These are phyloP conservation scores for Schizosaccharomyces versatilis DNA, from an alignment of 1,139 yeast genomes.

Conservation along the genomic window DNA sequence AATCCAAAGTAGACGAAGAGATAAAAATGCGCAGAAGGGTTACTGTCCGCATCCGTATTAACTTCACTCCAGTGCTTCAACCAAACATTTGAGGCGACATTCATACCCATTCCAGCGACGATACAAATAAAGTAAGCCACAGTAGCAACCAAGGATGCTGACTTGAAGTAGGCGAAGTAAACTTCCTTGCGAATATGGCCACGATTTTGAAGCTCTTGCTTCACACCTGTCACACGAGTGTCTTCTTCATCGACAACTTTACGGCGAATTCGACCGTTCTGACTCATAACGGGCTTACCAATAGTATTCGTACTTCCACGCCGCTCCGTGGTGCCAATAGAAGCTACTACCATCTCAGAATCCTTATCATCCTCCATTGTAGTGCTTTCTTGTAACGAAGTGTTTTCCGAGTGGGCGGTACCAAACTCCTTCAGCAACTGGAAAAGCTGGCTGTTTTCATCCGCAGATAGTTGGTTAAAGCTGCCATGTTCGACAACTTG, in stretches of 20 bases:
- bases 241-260: slow-evolving; percentile 7
- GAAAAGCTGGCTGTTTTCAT: slow-evolving; percentile 28
- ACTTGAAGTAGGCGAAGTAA: slow-evolving; percentile 60
- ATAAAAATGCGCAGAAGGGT: slow-evolving; percentile 48
- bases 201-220: slow-evolving; percentile 57
- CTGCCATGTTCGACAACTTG: slow-evolving; percentile 59
- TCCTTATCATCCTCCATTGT: slow-evolving; percentile 9
- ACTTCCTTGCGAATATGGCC: slow-evolving; percentile 88
- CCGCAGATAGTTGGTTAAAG: slow-evolving; percentile 34
- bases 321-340: slow-evolving; percentile 28
- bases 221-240: slow-evolving; percentile 13
- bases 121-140: slow-evolving; percentile 27
- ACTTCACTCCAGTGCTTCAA: slow-evolving; percentile 93
- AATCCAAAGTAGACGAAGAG: slow-evolving; percentile 54
- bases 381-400: slow-evolving; percentile 6
- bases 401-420: slow-evolving; percentile 7
- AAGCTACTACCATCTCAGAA: slow-evolving; percentile 1
- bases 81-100: slow-evolving; percentile 62
- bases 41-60: slow-evolving; percentile 43
- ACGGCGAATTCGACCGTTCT: not conserved
- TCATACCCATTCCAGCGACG: slow-evolving; percentile 35
- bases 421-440: slow-evolving; percentile 45
- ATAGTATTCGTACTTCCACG: slow-evolving; percentile 50
- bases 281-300: slow-evolving; percentile 16
- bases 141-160: slow-evolving; percentile 64